Base-by-base conservation (phyloP, 2,329 filamentous ascomycete genomes). In the Plectosphaerella cucumerina region DNA sequence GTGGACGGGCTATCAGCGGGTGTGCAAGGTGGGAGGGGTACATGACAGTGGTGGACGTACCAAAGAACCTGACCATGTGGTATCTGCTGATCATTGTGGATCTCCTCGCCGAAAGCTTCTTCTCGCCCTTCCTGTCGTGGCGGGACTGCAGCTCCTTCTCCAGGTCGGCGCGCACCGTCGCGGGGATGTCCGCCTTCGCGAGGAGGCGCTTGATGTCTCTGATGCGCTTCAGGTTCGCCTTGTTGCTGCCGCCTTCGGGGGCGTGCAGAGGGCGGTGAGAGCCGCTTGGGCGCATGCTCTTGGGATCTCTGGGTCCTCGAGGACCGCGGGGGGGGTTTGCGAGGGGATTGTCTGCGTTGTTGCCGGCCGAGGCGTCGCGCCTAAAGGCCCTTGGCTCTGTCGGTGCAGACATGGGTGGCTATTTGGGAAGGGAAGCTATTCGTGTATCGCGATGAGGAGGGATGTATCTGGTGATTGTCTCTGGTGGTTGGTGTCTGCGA, bases 11-110 rank as follows among this genome's bases (percentile, higher is more conserved):
- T 37, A 44, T 50, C 58, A 53, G 54, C 39, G 53, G n/a, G 44
- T 14, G 33, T 17, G 22, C 41, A 47, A 21, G n/a, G 15, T 20
- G 9, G 37, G 17, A 9, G n/a, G 8, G 8, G 8, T 9, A 9
- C 8, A 10, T 21, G 39, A 39, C 21, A 17, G 3, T 3, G 2
- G 42, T 51, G 9, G 5, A 60, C 78, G 48, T 74, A 88, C 89
- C 89, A 68, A 93, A 93, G 65, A 94, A 94, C 23, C 89, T 77
- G 47, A 93, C 82, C 81, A 90, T 92, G 65, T 93, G 89, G 60
- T 91, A 94, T 66, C 85, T 87, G 47, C 76, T 76, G 55, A 92
- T 90, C 81, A 92, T 89, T 53, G 82, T 77, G 59, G 77, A 78
- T 58, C 82, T 78, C 62, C 76, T 77, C 69, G 83, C 85, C 60